These are phyloP conservation scores for Neofusicoccum umdonicola DNA, from an alignment of 2,329 filamentous ascomycete genomes.

Conservation along the genomic window DNA sequence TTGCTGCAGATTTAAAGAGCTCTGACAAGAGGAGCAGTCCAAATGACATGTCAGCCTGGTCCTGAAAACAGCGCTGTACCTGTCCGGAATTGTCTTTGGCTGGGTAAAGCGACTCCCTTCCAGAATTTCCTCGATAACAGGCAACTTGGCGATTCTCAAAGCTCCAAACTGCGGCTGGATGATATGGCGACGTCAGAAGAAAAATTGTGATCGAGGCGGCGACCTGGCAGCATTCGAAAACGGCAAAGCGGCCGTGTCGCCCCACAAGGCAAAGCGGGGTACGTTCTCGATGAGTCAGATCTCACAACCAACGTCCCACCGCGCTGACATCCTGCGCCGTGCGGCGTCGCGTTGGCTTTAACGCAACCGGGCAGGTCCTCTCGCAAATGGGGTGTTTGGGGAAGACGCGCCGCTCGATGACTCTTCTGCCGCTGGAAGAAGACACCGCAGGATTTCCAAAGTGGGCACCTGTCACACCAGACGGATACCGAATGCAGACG, in stretches of 20 bases:
- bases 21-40: too few species aligned
- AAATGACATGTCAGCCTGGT: too few species aligned
- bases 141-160: too few species aligned
- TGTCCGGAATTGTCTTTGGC: too few species aligned
- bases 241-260: too few species aligned
- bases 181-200: background rate
- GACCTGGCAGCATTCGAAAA: too few species aligned
- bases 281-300: background rate
- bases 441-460: background rate
- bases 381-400: background rate
- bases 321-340: background rate
- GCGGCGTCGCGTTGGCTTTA: background rate
- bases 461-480: background rate
- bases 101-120: too few species aligned
- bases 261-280: slow-evolving; percentile 3
- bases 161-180: too few species aligned
- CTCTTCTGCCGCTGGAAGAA: background rate
- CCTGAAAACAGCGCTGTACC: too few species aligned
- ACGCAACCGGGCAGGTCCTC: background rate
- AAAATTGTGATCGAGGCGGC: background rate
- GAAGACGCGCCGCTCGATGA: background rate
- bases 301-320: background rate
- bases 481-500: background rate
- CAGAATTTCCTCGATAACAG: too few species aligned
- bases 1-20: too few species aligned